Evolutionary conservation across 192 early-diverging fungal species (phyloP), one percentile per base, ranked within the genome.

Genomic region (Thamnidium elegans): DNA sequence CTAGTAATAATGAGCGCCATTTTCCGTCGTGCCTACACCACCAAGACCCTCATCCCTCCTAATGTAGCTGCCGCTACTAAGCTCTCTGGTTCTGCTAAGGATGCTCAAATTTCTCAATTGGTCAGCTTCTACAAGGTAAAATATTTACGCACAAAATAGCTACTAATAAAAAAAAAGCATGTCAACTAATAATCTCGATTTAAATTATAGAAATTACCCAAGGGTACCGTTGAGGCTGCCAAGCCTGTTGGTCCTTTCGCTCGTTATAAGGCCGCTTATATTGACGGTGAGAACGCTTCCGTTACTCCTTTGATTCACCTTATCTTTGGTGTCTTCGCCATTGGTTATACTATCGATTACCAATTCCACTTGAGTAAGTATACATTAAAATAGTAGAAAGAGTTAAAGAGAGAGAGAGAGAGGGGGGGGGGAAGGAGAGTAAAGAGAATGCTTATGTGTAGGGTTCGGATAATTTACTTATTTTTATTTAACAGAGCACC

Each of bases 321-420:
- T 67, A 80, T 90, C 34, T 74, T 72, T 42, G 82, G 72, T 42
- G 68, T 91, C 78, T 80, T 86, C 62, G 72, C 76, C 23, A 65
- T 73, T 63, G 86, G 86, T 60, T 91, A 91, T 80, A 73, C 84
- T 70, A 82, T 87, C 59, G 86, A 91, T 70, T 91, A 91, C 76
- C 74, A 84, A 70, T 86, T 85, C 85, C 89, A 90, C 81, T 76
- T 90, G 76, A 86, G 82, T 84, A 84, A 78, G 81, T 77, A 30
- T 58, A 1, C 5, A 31, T 36, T 0, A 53, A 7, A 19, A n/a
- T 46, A 47, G 15, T 14, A 7, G 7, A 32, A 26, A 26, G 26
- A 26, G 26, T 2, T 66, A 32, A 13, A 17, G 23, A n/a, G 63
- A 26, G 10, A 44, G 20, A 15, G 17, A 20, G 50, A 5, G 3